Evolutionary conservation across 169 alveolate genomes (phyloP), one percentile per base, ranked within the genome.

Genomic region (Plasmodium billcollinsi): DNA sequence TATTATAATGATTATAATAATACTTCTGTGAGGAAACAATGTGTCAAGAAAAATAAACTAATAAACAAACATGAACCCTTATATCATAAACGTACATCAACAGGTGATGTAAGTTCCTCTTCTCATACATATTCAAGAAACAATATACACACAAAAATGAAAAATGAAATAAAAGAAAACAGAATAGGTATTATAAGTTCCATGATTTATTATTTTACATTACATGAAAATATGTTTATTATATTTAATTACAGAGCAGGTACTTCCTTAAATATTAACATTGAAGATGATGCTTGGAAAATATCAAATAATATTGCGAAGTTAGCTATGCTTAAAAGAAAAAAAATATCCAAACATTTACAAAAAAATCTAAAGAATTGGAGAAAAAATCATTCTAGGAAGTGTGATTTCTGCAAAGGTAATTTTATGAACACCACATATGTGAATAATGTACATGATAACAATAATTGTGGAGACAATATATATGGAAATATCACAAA

Each of bases 121-220:
- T 14, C 12, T 4, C 69, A 59, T 14, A 7, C 15, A 15, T 15
- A 59, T 6, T 63, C 26, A 14, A 58, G 20, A 15, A 20, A 52
- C 20, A 21, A 76, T 21, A 63, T 14, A 49, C 20, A 56, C 6
- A 50, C 54, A 5, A 15, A 49, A 14, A n/a, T 78, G 45, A 54
- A 78, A 58, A 15, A 18, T 3, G 74, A 88, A 29, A n/a, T 54
- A 47, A 88, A 85, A 39, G 91, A 75, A 50, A 86, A 86, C 61
- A 88, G 93, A 43, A 54, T 92, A n/a, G 88, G 93, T 8, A 92
- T 92, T 21, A 92, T 92, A 33, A 92, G 90, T n/a, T 88, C 91
- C 1, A 74, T 92, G 88, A 52, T 92, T 7, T 89, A 92, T 47
- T 89, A 92, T 21, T 92, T 92, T 45, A 73, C 89, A 12, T 76